Base-by-base conservation (phyloP, 495 filamentous ascomycete species). In the Penicillium mononematosum region DNA sequence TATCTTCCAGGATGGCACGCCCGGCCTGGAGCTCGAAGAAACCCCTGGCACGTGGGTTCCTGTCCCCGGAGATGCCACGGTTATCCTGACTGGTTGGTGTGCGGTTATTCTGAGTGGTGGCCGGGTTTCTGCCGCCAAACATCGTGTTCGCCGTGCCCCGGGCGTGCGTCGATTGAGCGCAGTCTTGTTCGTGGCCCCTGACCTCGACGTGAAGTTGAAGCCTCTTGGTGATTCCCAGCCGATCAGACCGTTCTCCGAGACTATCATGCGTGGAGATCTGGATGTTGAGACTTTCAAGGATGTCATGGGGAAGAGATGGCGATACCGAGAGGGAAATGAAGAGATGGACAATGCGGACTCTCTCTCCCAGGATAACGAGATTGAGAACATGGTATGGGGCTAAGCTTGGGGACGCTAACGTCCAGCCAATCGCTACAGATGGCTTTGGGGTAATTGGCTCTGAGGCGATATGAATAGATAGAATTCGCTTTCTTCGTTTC, bases 251-350 rank as follows among this genome's bases (percentile, higher is more conserved):
- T 47, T 47, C n/a, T 31, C 45, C 14, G 24, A 31, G 5, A 31
- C 7, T 4, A 47, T 31, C 11, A 46, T 62, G 48, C 27, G 32
- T 29, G 54, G 60, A 27, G 51, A 46, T n/a, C 12, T 67, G 44
- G 50, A 58, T 46, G 62, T 65, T 17, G 55, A 45, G 50, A 45
- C 41, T 29, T 65, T 65, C 46, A 67, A 67, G 44, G 56, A 67
- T 38, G 51, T 65, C 31, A 65, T 65, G 55, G 59, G 63, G 27
- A 65, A 64, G 55, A 55, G 58, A 51, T 67, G 64, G 55, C 59
- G 62, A 25, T 59, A 59, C 48, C 31, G 55, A 29, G 64, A 67
- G 52, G 64, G 62, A 27, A 67, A 62, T 46, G 58, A 67, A 56
- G 59, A 64, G 46, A 50, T 57, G 32, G 53, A 36, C 1, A 45